Percentiles rank a stretch among this genome's conserved stretches.
Conservation (phyloP, 495 filamentous ascomycete species). For the Penicillium silybi region DNA sequence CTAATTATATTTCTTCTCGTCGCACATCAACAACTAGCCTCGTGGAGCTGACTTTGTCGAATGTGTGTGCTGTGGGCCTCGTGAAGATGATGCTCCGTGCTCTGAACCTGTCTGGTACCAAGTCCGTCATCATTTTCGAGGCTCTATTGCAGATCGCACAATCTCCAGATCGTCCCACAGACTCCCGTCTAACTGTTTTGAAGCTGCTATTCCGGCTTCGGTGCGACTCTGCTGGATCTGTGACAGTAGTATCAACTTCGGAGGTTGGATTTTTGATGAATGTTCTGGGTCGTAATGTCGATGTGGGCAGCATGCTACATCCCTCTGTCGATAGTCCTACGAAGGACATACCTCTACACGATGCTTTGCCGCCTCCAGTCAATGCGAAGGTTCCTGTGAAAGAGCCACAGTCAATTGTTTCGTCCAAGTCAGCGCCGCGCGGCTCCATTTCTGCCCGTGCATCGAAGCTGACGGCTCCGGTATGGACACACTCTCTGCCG, state of each 20-base stretch:
- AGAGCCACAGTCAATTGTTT: constrained; percentile 16
- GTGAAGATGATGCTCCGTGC: constrained; percentile 44
- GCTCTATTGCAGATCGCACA: constrained; percentile 37
- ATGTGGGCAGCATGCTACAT: constrained; percentile 29
- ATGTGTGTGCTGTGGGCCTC: constrained; percentile 41
- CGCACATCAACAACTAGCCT: constrained; percentile 29
- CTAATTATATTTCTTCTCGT: constrained; percentile 22
- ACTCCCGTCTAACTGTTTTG: constrained; percentile 74
- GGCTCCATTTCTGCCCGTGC: constrained; percentile 33
- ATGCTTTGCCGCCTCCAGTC: constrained; percentile 19
- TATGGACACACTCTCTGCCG: constrained; percentile 53
- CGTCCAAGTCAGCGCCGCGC: constrained; percentile 29
- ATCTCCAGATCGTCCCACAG: constrained; percentile 42
- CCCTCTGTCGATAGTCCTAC: constrained; percentile 18
- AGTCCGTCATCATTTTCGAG: constrained; percentile 38
- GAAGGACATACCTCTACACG: constrained; percentile 23
- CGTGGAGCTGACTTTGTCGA: constrained; percentile 38
- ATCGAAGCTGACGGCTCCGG: constrained; percentile 43
- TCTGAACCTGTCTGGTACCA: constrained; percentile 36
- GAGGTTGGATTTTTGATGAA: constrained; percentile 71
- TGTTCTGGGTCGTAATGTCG: constrained; percentile 63
- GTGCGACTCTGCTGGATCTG: constrained; percentile 68
- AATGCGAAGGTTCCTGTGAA: constrained; percentile 19
- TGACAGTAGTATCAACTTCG: constrained; percentile 60
- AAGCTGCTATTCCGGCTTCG: constrained; percentile 82